Base-by-base conservation (phyloP, 192 early-diverging fungal species). In the Podila horticola region DNA sequence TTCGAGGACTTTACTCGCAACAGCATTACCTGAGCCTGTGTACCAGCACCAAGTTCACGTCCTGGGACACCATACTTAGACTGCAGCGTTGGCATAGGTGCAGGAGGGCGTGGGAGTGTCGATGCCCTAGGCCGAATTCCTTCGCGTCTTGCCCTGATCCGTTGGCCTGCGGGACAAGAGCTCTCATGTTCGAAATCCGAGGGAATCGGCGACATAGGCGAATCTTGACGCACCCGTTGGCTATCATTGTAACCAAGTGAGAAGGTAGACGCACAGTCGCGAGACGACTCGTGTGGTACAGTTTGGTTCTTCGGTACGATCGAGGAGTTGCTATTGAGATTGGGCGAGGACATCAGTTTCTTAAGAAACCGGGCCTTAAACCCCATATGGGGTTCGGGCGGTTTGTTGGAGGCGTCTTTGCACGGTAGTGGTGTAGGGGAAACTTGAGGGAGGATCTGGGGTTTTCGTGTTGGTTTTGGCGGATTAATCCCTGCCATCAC, bases 51-150 rank as follows among this genome's bases (percentile, higher is more conserved):
- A 3, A 79, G 38, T 29, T 79, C 75, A 3, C 69, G 69, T 29
- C 69, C 64, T 22, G 75, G 75, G 17, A 72, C 38, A 41, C 75
- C 75, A 63, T 79, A 79, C 61, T 79, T 79, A 51, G 75, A 79
- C 38, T 79, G 75, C 11, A 79, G 34, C 0, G 75, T 79, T 2
- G 75, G 75, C 63, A 62, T 61, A 1, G 64, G 69, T 19, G 59
- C 20, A 4, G 63, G 57, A 10, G 34, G 20, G 9, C 55, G 62
- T 28, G 74, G 68, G 1, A 65, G 26, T 4, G 67, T 65, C 15
- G 65, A n/a, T 2, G 74, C 62, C 34, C 62, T 63, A 0, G 31
- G 64, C 26, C 58, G 68, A 29, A 10, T 2, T 12, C 63, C 71
- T 41, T 33, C 49, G 15, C 50, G 51, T 0, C 49, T 20, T 31